Base-by-base conservation (phyloP, 23 red algal genomes). In the Gracilaria caudata region DNA sequence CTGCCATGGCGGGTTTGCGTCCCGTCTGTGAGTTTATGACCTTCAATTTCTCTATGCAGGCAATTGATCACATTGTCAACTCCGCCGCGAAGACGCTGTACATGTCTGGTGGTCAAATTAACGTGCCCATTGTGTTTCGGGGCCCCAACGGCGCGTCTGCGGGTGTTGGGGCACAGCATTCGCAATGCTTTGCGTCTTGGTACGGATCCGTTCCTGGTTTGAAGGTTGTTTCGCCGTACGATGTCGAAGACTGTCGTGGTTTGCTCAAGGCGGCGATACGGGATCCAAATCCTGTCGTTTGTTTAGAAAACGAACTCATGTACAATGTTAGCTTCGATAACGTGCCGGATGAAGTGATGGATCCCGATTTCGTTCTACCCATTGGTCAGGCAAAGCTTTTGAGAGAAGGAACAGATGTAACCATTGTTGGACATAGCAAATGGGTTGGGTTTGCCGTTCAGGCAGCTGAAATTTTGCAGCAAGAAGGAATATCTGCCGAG, bases 1-100 rank as follows among this genome's bases (percentile, higher is more conserved):
- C 97, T 55, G 92, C 97, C 33, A 95, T 99, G 71, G 86, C 78
- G 24, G 93, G 92, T 37, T 58, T 99, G 37, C 83, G 94, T 25
- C 97, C 97, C 68, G 51, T 99, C 40, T 82, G 78, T 55, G 97
- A 99, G 90, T 99, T 99, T 54, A 99, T 99, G 97, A 99, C 97
- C 23, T 99, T 94, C 82, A 99, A 99, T 89, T 99, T 99, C 90
- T 91, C 93, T 35, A 99, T 99, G 97, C 97, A 99, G 80, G 97
- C 93, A 33, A 99, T 99, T 34, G 97, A 99, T 78, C 97, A 99
- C 25, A 95, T 99, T 80, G 94, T 99, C 70, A 99, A 99, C 84
- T 94, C 89, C 7, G 97, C 97, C 23, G 97, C 97, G 1, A 99
- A 99, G 87, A 95, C 92, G 3, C 73, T 88, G 83, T 99, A 99